These are phyloP conservation scores for Prillingera fragicola DNA, from an alignment of 1,284 basidiomycete species.

Conservation along the genomic window DNA sequence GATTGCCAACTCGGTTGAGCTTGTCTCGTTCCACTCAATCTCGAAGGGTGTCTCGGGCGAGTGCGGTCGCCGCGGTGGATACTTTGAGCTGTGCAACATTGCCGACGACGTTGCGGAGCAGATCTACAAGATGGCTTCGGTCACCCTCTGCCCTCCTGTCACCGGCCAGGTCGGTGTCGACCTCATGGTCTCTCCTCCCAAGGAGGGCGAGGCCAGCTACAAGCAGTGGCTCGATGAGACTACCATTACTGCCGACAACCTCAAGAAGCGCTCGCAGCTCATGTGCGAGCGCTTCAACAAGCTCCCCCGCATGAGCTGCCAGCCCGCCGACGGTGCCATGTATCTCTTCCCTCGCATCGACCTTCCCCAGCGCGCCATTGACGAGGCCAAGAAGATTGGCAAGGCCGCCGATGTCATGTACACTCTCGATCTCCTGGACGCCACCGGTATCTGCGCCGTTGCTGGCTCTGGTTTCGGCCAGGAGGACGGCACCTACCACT, in stretches of 20 bases:
- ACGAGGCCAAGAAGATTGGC: constrained; percentile 63
- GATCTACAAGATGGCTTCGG: constrained; percentile 91
- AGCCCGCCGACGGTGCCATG: constrained; percentile 75
- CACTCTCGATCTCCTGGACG: constrained; percentile 68
- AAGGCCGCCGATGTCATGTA: constrained; percentile 85
- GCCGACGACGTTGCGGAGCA: constrained; percentile 67
- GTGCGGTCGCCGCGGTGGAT: constrained; percentile 87
- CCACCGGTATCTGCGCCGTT: constrained; percentile 88
- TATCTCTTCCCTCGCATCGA: constrained; percentile 77
- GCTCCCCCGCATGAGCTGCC: constrained; percentile 76
- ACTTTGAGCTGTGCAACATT: constrained; percentile 85
- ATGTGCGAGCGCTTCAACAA: constrained; percentile 72
- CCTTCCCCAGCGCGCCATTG: constrained; percentile 64
- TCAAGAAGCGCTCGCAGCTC: constrained; percentile 63
- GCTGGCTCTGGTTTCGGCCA: constrained; percentile 91
- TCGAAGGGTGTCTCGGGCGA: constrained; percentile 92
- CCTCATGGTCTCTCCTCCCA: constrained; percentile 79
- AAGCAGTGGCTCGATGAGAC: constrained; percentile 75
- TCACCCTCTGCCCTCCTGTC: constrained; percentile 80
- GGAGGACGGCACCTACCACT: constrained; percentile 77
- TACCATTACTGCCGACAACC: constrained; percentile 65
- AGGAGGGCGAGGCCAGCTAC: constrained; percentile 67
- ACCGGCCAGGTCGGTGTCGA: constrained; percentile 79
- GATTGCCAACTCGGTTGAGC: constrained; percentile 55
- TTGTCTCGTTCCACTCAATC: constrained; percentile 92